Percentiles rank a stretch among this genome's conserved stretches.
Conservation (phyloP, 2,329 filamentous ascomycete genomes). For the Exserohilum rostratum region DNA sequence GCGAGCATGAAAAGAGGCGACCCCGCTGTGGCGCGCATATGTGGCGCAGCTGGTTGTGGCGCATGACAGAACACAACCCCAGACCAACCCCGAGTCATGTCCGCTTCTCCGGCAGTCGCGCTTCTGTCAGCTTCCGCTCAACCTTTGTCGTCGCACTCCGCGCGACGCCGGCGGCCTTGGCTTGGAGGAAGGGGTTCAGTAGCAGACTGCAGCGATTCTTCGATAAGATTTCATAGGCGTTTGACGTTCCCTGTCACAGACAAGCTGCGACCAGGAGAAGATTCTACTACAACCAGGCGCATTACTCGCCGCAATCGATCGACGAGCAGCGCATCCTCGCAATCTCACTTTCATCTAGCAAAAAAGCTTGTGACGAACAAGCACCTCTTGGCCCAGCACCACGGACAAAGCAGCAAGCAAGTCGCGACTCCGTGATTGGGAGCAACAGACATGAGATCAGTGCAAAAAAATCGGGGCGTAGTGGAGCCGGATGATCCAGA, state of each 20-base stretch:
- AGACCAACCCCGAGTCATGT: background rate
- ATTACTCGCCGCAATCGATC: too few relatives aligned
- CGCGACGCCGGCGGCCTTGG: background rate
- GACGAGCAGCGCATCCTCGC: too few relatives aligned
- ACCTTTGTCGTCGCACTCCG: background rate
- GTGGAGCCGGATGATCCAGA: slow-evolving; percentile 17
- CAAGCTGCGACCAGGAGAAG: too few relatives aligned
- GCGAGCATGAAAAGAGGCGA: background rate
- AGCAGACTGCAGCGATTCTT: too few relatives aligned
- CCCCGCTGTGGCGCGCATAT: slow-evolving; percentile 10
- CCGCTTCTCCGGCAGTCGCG: background rate
- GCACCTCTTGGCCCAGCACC: slow-evolving; percentile 16
- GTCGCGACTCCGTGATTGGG: slow-evolving; percentile 3
- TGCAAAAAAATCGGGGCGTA: slow-evolving; percentile 6
- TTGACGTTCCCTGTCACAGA: too few relatives aligned
- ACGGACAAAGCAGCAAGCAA: background rate
- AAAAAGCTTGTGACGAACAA: background rate
- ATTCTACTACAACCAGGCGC: too few relatives aligned
- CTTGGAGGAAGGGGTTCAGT: too few relatives aligned
- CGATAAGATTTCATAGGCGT: too few relatives aligned
- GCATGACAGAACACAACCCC: background rate
- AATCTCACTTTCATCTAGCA: too few relatives aligned
- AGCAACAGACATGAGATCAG: slow-evolving; percentile 24
- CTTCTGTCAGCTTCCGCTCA: background rate
- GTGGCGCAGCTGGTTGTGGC: slow-evolving; percentile 1